Percentiles rank a stretch among this genome's conserved stretches.
Evolutionary conservation across 2,329 filamentous ascomycete species (phyloP).

Genomic region (Aspergillus pseudoviridinutans): DNA sequence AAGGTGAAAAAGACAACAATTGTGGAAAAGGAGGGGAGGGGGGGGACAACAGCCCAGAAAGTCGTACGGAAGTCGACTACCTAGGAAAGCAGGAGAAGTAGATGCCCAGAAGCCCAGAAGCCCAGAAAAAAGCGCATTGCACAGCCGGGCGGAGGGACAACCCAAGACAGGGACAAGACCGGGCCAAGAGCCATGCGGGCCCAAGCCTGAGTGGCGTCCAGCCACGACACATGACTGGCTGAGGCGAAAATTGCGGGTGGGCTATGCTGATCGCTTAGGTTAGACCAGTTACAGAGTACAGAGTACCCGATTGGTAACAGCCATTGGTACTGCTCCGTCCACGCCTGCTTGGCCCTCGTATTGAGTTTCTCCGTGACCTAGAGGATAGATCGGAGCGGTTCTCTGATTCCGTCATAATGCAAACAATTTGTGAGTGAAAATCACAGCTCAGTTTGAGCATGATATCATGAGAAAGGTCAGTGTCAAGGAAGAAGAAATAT

Average conservation of each 20-base stretch:
- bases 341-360: neutral
- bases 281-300: neutral
- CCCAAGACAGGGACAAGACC: conserved; percentile 29
- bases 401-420: neutral
- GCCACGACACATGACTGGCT: conserved; percentile 13
- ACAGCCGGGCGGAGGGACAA: conserved; percentile 29
- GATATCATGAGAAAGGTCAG: neutral
- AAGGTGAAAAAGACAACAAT: neutral
- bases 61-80: neutral
- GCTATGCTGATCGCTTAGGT: conserved; percentile 5
- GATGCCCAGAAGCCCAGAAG: conserved; percentile 15
- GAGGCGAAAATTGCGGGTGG: neutral
- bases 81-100: conserved; percentile 10
- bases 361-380: neutral
- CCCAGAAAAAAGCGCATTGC: conserved; percentile 32
- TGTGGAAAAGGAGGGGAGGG: neutral
- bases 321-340: too few species aligned
- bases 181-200: conserved; percentile 32
- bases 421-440: neutral
- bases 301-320: neutral
- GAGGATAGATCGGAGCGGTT: neutral
- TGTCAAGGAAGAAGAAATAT: neutral
- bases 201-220: conserved; percentile 14
- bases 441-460: neutral
- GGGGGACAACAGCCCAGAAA: neutral